Conservation (phyloP, 257 asterid genomes). For the Ophiorrhiza pumila region DNA sequence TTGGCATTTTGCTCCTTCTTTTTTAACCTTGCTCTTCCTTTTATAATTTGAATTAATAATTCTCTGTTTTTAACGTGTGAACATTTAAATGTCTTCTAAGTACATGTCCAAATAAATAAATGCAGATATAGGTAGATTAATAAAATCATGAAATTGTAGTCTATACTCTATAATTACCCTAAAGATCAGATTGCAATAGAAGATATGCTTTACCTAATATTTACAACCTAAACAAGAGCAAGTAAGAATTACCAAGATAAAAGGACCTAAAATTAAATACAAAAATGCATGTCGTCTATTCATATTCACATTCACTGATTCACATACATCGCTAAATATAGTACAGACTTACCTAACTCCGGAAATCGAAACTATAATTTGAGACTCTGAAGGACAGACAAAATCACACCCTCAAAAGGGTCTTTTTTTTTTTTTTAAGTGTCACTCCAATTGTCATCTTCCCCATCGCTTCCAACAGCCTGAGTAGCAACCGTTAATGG, state of each 20-base stretch:
- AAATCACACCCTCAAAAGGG: slow-evolving; percentile 2
- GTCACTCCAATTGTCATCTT: slow-evolving; percentile 50
- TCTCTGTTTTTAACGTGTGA: too few relatives aligned
- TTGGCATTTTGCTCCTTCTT: too few relatives aligned
- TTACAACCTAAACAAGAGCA: slow-evolving; percentile 10
- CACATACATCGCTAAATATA: slow-evolving; percentile 20
- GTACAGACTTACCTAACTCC: slow-evolving; percentile 12
- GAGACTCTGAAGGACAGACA: background rate
- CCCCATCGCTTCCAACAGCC: slow-evolving; percentile 94
- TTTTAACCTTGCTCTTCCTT: too few relatives aligned
- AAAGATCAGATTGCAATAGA: background rate
- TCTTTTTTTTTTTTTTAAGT: too few relatives aligned
- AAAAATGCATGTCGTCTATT: slow-evolving; percentile 6
- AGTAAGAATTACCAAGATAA: slow-evolving; percentile 6
- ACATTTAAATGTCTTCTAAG: too few relatives aligned
- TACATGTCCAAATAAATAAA: background rate
- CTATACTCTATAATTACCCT: background rate
- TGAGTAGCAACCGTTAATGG: slow-evolving; percentile 24
- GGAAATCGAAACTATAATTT: slow-evolving; percentile 13
- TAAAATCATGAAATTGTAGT: background rate
- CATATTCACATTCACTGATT: slow-evolving; percentile 28
- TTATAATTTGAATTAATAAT: too few relatives aligned
- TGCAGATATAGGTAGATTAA: background rate
- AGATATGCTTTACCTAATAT: background rate
- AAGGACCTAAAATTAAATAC: slow-evolving; percentile 19